Base-by-base conservation (phyloP, 2,329 filamentous ascomycete genomes). In the Aschersonia sp. region DNA sequence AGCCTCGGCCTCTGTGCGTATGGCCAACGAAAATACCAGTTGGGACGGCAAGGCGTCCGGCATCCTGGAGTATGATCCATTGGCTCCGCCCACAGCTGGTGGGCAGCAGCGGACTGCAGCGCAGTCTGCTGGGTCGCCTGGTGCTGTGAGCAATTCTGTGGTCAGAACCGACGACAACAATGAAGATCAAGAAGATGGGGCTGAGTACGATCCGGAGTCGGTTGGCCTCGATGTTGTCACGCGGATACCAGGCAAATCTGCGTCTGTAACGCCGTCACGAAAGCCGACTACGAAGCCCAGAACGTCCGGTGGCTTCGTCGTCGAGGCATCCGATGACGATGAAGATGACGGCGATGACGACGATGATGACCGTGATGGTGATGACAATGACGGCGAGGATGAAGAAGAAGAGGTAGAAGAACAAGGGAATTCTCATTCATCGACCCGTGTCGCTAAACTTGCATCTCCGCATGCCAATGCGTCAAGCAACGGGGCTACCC, bases 321-420 rank as follows among this genome's bases (percentile, higher is more conserved):
- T 79, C 56, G 75, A 72, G 59, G 76, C 73, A 47, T 79, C 75
- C 32, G 76, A 79, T 53, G 74, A 76, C 35, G 76, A 78, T 55
- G 75, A 76, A 4, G 59, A 65, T 31, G 55, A 56, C 1, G 53
- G 55, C 47, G 58, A 60, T 33, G 10, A 39, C 8, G 29, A 45
- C 14, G 58, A 61, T 52, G 50, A 51, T 39, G 35, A 39, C 8
- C 2, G 35, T 8, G 35, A 39, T 39, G 12, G 35, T 12, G 35
- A 39, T 39, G 9, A 39, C 8, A 39, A 39, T 39, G 22, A 22
- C 22, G 22, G 22, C 22, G 22, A 22, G 22, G 22, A 22, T 22
- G 22, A 22, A 22, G 22, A 22, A 22, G 22, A 22, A 22, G 22
- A 22, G 22, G 22, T 22, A 22, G 22, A 22, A 22, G 22, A 22